Percentiles rank a stretch among this genome's conserved stretches.
These are phyloP conservation scores for Saccharomyces eubayanus DNA, from an alignment of 805 yeast genomes.

Conservation along the genomic window DNA sequence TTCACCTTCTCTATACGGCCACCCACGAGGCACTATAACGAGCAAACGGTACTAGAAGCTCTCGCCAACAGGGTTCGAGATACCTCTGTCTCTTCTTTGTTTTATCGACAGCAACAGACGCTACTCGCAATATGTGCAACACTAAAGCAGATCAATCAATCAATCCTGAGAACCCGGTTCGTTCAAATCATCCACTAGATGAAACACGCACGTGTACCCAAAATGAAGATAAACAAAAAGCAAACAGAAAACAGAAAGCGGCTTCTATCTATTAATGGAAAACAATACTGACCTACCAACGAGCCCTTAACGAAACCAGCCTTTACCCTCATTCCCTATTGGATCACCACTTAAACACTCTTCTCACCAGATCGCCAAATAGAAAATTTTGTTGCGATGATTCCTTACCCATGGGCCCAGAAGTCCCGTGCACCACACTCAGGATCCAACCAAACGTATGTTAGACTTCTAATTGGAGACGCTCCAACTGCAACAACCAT, in stretches of 20 bases:
- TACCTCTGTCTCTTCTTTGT: background rate
- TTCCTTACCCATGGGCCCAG: background rate
- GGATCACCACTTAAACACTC: background rate
- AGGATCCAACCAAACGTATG: background rate
- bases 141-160: background rate
- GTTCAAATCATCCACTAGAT: background rate
- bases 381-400: background rate
- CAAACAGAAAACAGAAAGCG: background rate
- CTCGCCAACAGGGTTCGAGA: background rate
- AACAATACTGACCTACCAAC: background rate
- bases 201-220: background rate
- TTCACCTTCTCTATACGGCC: background rate
- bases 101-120: background rate
- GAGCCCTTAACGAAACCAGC: background rate
- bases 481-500: background rate
- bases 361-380: background rate
- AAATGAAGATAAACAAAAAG: background rate
- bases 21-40: background rate
- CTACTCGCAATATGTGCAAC: background rate
- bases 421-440: background rate
- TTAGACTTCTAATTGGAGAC: background rate
- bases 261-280: background rate
- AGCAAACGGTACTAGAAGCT: background rate
- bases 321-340: background rate
- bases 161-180: background rate